phyloP scores from a whole-genome alignment of 192 early-diverging fungal species.

The Backusella sp. region DNA sequence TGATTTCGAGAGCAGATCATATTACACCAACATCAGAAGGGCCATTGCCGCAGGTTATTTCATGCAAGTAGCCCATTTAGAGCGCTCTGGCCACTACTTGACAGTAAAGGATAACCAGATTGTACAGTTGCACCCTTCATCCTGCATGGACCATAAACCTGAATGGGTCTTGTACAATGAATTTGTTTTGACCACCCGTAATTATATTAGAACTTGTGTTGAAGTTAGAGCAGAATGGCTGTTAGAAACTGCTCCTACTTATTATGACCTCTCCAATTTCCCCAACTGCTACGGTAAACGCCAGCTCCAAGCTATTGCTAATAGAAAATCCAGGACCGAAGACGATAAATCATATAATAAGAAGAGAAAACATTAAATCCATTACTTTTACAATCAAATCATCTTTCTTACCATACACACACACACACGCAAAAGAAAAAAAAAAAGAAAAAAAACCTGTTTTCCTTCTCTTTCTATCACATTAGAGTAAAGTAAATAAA shows the following conservation, averaged over 20 bases:
- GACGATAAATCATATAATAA: conserved; percentile 42
- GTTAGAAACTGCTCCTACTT: conserved; percentile 80
- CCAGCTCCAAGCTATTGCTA: conserved; percentile 69
- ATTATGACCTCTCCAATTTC: conserved; percentile 90
- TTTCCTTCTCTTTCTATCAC: too few relatives aligned
- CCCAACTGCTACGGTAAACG: conserved; percentile 92
- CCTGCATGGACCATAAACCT: conserved; percentile 84
- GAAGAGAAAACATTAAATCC: conserved; percentile 30
- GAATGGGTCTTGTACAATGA: conserved; percentile 99
- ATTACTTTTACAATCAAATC: not conserved
- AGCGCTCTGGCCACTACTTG: conserved; percentile 84
- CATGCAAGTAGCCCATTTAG: conserved; percentile 97
- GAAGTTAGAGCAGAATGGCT: conserved; percentile 88
- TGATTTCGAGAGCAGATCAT: conserved; percentile 66
- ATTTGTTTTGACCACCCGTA: conserved; percentile 94
- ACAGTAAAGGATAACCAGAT: conserved; percentile 97
- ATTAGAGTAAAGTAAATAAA: too few relatives aligned
- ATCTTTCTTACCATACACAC: not conserved
- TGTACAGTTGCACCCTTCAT: conserved; percentile 92
- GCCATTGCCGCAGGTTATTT: conserved; percentile 93
- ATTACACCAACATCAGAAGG: conserved; percentile 87
- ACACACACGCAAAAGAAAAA: not conserved
- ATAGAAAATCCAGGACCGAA: conserved; percentile 48
- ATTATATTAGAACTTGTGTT: conserved; percentile 94
- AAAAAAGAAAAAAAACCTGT: too few relatives aligned